A percentile compares a stretch with the other conserved stretches of the same genome.
These are phyloP conservation scores for Phytophthora fragariae DNA, from an alignment of 352 stramenopile genomes.

Conservation along the genomic window DNA sequence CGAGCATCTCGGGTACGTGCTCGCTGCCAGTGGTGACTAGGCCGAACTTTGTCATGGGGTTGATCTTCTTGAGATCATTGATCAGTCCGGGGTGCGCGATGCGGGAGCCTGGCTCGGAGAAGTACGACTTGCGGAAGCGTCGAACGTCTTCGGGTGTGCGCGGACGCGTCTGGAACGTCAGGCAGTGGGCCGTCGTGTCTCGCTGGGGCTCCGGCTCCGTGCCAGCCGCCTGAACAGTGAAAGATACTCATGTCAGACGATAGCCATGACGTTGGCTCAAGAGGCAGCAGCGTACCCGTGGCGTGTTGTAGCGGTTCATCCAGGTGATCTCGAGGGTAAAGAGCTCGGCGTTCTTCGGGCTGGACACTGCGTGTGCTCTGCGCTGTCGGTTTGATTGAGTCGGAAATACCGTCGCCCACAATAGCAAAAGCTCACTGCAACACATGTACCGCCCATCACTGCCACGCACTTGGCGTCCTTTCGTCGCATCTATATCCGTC, in stretches of 20 bases:
- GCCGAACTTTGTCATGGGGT: constrained; percentile 72
- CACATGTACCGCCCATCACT: background rate
- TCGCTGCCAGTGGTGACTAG: constrained; percentile 73
- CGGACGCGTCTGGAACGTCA: constrained; percentile 68
- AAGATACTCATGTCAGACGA: background rate
- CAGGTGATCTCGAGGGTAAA: background rate
- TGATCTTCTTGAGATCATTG: constrained; percentile 76
- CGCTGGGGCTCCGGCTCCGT: constrained; percentile 42
- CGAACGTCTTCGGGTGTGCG: constrained; percentile 75
- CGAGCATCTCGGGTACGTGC: constrained; percentile 71
- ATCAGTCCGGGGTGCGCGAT: constrained; percentile 84
- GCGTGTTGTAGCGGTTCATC: constrained; percentile 40
- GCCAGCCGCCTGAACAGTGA: constrained; percentile 48
- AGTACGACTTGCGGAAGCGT: constrained; percentile 88
- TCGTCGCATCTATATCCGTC: constrained; percentile 35
- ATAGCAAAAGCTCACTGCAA: constrained; percentile 1
- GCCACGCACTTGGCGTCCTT: constrained; percentile 15
- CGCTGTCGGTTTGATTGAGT: constrained; percentile 12
- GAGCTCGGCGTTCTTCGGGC: background rate
- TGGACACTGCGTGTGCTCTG: background rate
- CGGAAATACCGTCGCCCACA: constrained; percentile 11
- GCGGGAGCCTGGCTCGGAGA: constrained; percentile 71
- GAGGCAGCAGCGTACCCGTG: constrained; percentile 31
- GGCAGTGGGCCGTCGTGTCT: constrained; percentile 61
- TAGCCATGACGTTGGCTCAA: background rate